Evolutionary conservation across 192 early-diverging fungal species (phyloP).

Genomic region (Backusella circina): DNA sequence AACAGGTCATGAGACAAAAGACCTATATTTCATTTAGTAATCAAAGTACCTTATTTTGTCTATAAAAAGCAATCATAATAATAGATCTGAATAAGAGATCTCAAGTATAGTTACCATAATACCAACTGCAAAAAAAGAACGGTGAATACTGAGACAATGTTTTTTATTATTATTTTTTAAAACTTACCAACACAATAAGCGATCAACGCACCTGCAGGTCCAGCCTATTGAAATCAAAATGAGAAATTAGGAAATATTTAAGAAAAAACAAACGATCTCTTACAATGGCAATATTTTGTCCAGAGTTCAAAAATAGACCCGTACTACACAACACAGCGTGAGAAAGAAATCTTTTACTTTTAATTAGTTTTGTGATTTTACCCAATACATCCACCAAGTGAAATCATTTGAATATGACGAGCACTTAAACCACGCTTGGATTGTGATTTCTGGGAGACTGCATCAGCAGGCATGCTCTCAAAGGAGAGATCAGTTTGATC

Average conservation of each 20-base stretch:
- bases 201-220: slow-evolving; percentile 69
- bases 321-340: slow-evolving; percentile 38
- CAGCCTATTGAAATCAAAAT: slow-evolving; percentile 49
- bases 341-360: background rate
- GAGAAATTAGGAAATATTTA: background rate
- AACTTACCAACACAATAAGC: slow-evolving; percentile 45
- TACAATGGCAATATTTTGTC: slow-evolving; percentile 53
- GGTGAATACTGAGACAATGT: no score
- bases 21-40: background rate
- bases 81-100: background rate
- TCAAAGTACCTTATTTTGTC: background rate
- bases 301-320: slow-evolving; percentile 69
- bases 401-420: slow-evolving; percentile 33
- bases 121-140: slow-evolving; percentile 36
- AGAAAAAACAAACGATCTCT: background rate
- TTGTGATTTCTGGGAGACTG: background rate
- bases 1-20: slow-evolving; percentile 61
- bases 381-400: slow-evolving; percentile 33
- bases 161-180: background rate
- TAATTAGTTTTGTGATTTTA: background rate
- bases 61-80: background rate
- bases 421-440: slow-evolving; percentile 18
- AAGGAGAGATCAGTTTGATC: background rate
- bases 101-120: slow-evolving; percentile 43
- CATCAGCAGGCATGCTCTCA: background rate